Conservation (phyloP, 1,284 basidiomycete genomes). For the Tilletia setariae region DNA sequence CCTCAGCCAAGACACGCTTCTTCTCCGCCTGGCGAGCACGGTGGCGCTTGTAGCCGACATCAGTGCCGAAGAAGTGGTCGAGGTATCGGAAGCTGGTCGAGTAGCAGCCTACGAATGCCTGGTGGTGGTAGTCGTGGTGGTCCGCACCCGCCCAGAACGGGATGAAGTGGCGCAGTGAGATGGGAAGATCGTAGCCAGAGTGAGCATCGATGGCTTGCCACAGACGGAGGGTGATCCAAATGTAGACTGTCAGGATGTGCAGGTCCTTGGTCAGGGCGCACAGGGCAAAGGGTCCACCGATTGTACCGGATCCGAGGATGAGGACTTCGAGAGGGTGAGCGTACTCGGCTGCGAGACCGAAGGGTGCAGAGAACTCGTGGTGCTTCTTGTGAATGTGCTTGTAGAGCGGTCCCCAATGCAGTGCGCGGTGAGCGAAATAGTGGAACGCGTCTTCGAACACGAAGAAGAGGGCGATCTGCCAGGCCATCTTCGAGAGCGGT, state of each 20-base stretch:
- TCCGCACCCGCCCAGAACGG: slow-evolving; percentile 99
- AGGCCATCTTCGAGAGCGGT: slow-evolving; percentile 54
- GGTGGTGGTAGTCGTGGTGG: slow-evolving; percentile 69
- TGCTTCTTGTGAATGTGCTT: slow-evolving; percentile 92
- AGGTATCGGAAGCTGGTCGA: slow-evolving; percentile 53
- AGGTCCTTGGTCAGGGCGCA: slow-evolving; percentile 62
- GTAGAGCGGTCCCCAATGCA: slow-evolving; percentile 88
- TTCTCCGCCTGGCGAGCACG: slow-evolving; percentile 49
- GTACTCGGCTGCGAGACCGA: slow-evolving; percentile 96
- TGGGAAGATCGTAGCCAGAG: slow-evolving; percentile 74
- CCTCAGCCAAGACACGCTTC: slow-evolving; percentile 31
- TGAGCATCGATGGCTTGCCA: slow-evolving; percentile 98
- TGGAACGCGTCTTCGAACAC: slow-evolving; percentile 95
- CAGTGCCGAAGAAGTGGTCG: slow-evolving; percentile 52
- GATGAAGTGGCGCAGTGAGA: slow-evolving; percentile 82
- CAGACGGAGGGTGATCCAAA: slow-evolving; percentile 88
- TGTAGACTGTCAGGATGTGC: slow-evolving; percentile 87
- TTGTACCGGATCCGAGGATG: slow-evolving; percentile 79
- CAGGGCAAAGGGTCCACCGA: slow-evolving; percentile 82
- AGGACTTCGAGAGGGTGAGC: slow-evolving; percentile 91
- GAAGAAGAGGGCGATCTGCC: slow-evolving; percentile 86
- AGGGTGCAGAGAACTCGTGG: slow-evolving; percentile 95
- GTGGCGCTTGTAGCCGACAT: slow-evolving; percentile 46
- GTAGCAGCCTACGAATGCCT: slow-evolving; percentile 49
- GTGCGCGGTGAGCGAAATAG: slow-evolving; percentile 72